These are phyloP conservation scores for Wickerhamomyces sydowiorum DNA, from an alignment of 805 yeast genomes.

Conservation along the genomic window DNA sequence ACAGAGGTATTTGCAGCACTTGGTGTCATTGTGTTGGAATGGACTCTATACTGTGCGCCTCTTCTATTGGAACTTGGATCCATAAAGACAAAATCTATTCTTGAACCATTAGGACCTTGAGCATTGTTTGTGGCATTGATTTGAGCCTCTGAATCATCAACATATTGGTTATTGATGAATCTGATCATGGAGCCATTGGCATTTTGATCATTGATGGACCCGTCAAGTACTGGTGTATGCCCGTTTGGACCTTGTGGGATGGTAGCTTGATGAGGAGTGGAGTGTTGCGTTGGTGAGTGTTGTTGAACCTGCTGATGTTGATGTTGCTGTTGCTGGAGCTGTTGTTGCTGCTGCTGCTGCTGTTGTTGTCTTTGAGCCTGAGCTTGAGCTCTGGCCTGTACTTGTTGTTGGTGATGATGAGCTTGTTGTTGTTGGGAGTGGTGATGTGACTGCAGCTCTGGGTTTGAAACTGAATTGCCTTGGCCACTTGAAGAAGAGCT, in stretches of 20 bases:
- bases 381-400: conserved; percentile 1
- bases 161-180: conserved; percentile 25
- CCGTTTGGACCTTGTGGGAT: conserved; percentile 4
- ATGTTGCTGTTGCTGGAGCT: conserved; percentile 7
- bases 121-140: conserved; percentile 8
- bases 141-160: conserved; percentile 21
- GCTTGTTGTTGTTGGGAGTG: conserved; percentile 5
- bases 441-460: neutral
- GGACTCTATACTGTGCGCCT: conserved; percentile 18
- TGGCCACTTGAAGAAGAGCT: neutral
- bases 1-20: conserved; percentile 2
- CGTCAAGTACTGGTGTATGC: conserved; percentile 9
- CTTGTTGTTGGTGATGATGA: conserved; percentile 4
- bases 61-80: conserved; percentile 22
- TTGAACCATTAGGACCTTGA: conserved; percentile 10
- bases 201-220: conserved; percentile 13
- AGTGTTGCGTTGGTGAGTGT: neutral
- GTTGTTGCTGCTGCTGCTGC: conserved; percentile 6
- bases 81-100: conserved; percentile 25
- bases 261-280: conserved; percentile 4
- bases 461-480: neutral
- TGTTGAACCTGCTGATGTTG: conserved; percentile 7
- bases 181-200: conserved; percentile 20
- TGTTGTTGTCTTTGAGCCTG: conserved; percentile 11
- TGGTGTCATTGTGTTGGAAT: conserved; percentile 7